Conservation (phyloP, 2,329 filamentous ascomycete genomes). For the Alternaria dauci region DNA sequence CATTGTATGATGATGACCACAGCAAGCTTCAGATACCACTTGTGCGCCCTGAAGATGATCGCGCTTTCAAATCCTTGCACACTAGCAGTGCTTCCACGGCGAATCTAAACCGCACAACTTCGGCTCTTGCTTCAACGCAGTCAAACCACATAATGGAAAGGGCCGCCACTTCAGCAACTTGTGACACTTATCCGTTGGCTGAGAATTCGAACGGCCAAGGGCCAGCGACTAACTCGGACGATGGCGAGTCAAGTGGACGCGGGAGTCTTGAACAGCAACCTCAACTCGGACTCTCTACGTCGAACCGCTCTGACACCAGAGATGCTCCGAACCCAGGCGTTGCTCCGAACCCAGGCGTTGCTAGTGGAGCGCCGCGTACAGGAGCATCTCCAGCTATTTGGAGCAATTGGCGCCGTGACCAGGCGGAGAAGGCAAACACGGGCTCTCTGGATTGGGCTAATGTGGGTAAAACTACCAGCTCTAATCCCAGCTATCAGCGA, state of each 20-base stretch:
- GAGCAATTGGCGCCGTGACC: slow-evolving; percentile 59
- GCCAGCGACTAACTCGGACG: slow-evolving; percentile 36
- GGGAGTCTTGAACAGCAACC: slow-evolving; percentile 46
- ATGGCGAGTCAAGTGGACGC: slow-evolving; percentile 38
- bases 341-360: slow-evolving; percentile 27
- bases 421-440: slow-evolving; percentile 40
- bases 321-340: slow-evolving; percentile 31
- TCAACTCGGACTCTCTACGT: slow-evolving; percentile 27
- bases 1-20: slow-evolving; percentile 83
- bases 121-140: slow-evolving; percentile 11
- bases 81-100: slow-evolving; percentile 52
- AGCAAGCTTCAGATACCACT: slow-evolving; percentile 91
- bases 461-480: slow-evolving; percentile 64
- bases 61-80: slow-evolving; percentile 77
- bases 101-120: slow-evolving; percentile 8
- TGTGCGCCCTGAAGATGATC: slow-evolving; percentile 88
- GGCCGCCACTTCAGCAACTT: slow-evolving; percentile 1
- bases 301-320: slow-evolving; percentile 31
- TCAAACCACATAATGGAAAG: slow-evolving; percentile 6
- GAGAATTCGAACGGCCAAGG: slow-evolving; percentile 25
- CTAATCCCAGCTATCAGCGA: slow-evolving; percentile 71
- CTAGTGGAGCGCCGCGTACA: slow-evolving; percentile 35
- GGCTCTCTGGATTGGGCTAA: slow-evolving; percentile 62
- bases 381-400: slow-evolving; percentile 55
- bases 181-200: slow-evolving; percentile 12